Conservation (phyloP, 768 basidiomycete species). For the Mycena floridula region DNA sequence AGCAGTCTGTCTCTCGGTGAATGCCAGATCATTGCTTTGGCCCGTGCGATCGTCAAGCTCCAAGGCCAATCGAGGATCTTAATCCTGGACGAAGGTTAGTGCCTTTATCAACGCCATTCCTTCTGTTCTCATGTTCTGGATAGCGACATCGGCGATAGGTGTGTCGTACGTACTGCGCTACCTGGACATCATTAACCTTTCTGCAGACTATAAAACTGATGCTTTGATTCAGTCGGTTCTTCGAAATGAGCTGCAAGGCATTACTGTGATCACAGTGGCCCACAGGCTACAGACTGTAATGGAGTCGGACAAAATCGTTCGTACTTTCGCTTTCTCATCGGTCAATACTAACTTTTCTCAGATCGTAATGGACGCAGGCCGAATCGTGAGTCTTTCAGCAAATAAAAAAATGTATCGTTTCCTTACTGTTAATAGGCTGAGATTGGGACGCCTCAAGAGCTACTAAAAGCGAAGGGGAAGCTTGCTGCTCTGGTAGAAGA, state of each 20-base stretch:
- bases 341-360: conserved; percentile 8
- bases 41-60: conserved; percentile 47
- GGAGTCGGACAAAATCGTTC: conserved; percentile 21
- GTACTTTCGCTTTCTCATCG: conserved; percentile 6
- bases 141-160: conserved; percentile 12
- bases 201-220: conserved; percentile 53
- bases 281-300: conserved; percentile 29
- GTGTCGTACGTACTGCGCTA: conserved; percentile 8
- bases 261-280: conserved; percentile 37
- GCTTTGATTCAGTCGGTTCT: conserved; percentile 42
- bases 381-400: conserved; percentile 11
- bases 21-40: conserved; percentile 62
- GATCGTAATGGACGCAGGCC: conserved; percentile 33
- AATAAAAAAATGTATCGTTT: too few species aligned
- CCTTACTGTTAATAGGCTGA: conserved; percentile 32
- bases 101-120: conserved; percentile 6
- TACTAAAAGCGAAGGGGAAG: conserved; percentile 46
- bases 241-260: conserved; percentile 25
- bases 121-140: background rate
- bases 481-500: conserved; percentile 53
- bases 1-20: conserved; percentile 75
- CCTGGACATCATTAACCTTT: background rate
- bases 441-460: conserved; percentile 42
- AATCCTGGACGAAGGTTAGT: conserved; percentile 46
- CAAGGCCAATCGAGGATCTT: conserved; percentile 51